Percentiles rank a stretch among this genome's conserved stretches.
Conservation (phyloP, 2,329 filamentous ascomycete species). For the Aspergillus japonicus region DNA sequence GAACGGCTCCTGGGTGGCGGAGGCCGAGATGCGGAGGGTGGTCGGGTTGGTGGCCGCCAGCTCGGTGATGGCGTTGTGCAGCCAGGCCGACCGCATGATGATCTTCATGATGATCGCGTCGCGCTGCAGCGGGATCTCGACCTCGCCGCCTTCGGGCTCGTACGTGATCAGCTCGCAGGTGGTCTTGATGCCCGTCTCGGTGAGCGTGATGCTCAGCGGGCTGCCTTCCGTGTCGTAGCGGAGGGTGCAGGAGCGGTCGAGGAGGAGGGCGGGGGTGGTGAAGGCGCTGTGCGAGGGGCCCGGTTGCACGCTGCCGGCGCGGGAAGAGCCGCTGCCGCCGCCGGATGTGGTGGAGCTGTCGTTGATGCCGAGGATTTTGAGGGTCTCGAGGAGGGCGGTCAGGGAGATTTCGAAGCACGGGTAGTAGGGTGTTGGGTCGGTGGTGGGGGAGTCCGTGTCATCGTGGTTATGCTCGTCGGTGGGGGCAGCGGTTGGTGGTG, state of each 20-base stretch:
- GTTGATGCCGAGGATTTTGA: conserved; percentile 90
- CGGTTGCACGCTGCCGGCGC: conserved; percentile 32
- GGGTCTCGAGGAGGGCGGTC: conserved; percentile 81
- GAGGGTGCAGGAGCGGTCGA: conserved; percentile 82
- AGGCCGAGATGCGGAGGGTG: conserved; percentile 67
- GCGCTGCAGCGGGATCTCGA: conserved; percentile 77
- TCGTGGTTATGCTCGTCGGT: conserved; percentile 11
- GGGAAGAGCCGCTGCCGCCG: conserved; percentile 17
- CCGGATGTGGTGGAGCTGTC: conserved; percentile 50
- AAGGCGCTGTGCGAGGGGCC: conserved; percentile 65
- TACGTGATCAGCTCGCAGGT: conserved; percentile 91
- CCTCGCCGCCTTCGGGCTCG: conserved; percentile 61
- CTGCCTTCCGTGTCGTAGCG: conserved; percentile 72
- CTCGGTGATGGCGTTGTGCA: conserved; percentile 53
- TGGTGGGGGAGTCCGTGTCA: conserved; percentile 35
- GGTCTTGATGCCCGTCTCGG: conserved; percentile 82
- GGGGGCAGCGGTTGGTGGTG: conserved; percentile 19
- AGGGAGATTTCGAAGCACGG: conserved; percentile 86
- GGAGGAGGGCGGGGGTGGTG: conserved; percentile 75
- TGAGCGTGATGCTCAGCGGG: conserved; percentile 79
- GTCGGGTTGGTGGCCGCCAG: conserved; percentile 67
- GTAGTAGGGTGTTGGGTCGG: conserved; percentile 32
- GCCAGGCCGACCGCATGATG: conserved; percentile 71
- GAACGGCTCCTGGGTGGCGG: conserved; percentile 61
- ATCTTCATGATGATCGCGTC: conserved; percentile 82